These are phyloP conservation scores for Fusarium goolgardi DNA, from an alignment of 2,329 filamentous ascomycete species.

Conservation along the genomic window DNA sequence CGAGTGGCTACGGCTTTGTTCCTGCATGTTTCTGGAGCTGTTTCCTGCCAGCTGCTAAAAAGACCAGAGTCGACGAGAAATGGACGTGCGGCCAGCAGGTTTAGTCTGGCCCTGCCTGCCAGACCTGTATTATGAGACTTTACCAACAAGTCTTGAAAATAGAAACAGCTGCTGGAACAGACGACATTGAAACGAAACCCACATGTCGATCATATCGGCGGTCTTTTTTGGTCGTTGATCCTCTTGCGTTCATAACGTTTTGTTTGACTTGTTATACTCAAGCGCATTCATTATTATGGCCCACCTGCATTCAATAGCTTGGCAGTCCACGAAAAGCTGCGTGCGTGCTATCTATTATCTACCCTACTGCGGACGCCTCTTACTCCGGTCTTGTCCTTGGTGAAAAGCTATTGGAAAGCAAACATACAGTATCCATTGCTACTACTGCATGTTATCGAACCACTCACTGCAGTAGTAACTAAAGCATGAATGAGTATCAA, in stretches of 20 bases:
- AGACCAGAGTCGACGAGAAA: conserved; percentile 34
- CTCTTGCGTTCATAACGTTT: background rate
- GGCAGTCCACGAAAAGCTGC: conserved; percentile 17
- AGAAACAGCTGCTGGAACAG: conserved; percentile 21
- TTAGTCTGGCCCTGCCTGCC: conserved; percentile 20
- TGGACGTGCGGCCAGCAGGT: conserved; percentile 29
- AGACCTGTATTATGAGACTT: conserved; percentile 8
- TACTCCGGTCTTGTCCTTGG: conserved; percentile 12
- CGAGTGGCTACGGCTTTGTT: conserved; percentile 44
- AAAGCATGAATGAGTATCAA: conserved; percentile 11
- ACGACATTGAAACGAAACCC: conserved; percentile 22
- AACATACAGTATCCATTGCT: conserved; percentile 2
- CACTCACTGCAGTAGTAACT: conserved; percentile 30
- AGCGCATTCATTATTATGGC: background rate
- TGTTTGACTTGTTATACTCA: conserved; percentile 6
- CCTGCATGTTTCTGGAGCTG: conserved; percentile 46
- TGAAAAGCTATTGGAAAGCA: conserved; percentile 14
- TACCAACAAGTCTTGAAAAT: conserved; percentile 2
- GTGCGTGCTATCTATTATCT: conserved; percentile 18
- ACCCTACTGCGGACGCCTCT: conserved; percentile 21
- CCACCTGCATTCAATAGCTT: conserved; percentile 4
- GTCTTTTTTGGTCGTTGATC: background rate
- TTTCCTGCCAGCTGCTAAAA: conserved; percentile 32
- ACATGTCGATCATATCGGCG: conserved; percentile 35
- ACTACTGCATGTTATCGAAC: conserved; percentile 23